Base-by-base conservation (phyloP, 257 asterid genomes). In the Nicotiana obtusifolia region DNA sequence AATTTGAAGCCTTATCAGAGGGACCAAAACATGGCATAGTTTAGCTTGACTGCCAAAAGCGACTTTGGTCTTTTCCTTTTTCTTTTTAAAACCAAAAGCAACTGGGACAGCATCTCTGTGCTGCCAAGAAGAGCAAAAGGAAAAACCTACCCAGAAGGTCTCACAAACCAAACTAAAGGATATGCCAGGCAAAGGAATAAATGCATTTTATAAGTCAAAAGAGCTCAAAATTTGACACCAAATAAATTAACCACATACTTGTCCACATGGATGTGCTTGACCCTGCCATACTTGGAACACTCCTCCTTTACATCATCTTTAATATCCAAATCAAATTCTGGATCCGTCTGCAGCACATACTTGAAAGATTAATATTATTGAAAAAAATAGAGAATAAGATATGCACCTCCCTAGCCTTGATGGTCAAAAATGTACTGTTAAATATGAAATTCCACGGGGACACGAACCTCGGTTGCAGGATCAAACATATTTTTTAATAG, bases 401-500 rank as follows among this genome's bases (percentile, higher is more conserved):
- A 41, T 41, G 13, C 57, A 69, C 35, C 59, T 69, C 20, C 59
- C 53, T 22, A 11, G 47, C 78, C 20, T 13, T 20, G 78, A 71
- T 71, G 78, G 31, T 44, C 20, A 44, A 31, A 69, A 71, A 71
- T 44, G 20, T 13, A n/a, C 20, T 44, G 53, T 53, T 24, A 67
- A 53, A 60, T 81, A 35, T 35, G 26, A 35, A 60, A 76, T 35
- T 14, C 54, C 59, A 33, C 47, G 11, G 5, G n/a, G 52, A 31
- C 49, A 88, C 90, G 15, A 77, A 96, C 99, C 99, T 96, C 99
- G 57, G 91, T 57, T 62, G 92, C 89, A 59, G 99, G 99, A 86
- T 96, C 99, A 68, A 94, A 96, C 99, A 96, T 96, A 86, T 96
- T 96, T 91, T 96, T 96, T 87, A 96, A 89, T 78, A 96, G 88